Base-by-base conservation (phyloP, 495 filamentous ascomycete genomes). In the Neurospora sp. region DNA sequence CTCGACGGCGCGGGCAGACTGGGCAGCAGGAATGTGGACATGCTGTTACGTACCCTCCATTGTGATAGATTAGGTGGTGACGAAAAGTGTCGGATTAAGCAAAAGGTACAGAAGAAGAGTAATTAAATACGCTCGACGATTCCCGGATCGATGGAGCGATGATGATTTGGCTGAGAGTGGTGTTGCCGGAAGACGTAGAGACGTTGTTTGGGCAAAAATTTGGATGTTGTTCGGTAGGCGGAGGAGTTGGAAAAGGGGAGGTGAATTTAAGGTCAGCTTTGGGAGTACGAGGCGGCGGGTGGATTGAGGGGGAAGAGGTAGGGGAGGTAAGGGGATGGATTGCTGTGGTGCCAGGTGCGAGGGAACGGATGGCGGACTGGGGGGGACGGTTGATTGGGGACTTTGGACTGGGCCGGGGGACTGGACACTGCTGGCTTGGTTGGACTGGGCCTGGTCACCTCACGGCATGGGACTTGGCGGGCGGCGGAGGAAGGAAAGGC, bases 261-360 rank as follows among this genome's bases (percentile, higher is more conserved):
- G 81, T 86, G 85, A 82, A 83, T 86, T 86, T 84, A 82, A 85
- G 85, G 84, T 86, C 81, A 80, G 79, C 75, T 76, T 74, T 78
- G 77, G 77, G 77, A 62, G 54, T 62, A 62, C 54, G 54, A 62
- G 79, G 79, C 77, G 80, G 80, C 77, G 54, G 54, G 79, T 76
- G 77, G 75, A 76, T 76, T 79, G 74, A 74, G 74, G 76, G 74
- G 75, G 62, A 73, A 75, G 75, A 73, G 72, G 72, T 76, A 70
- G 72, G 71, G 60, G 78, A 78, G 77, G 79, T 79, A 77, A 46
- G 75, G 60, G 77, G 74, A 75, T 73, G 75, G 80, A 72, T 54
- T 54, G 71, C 54, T 72, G 71, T 72, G 71, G 71, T 42, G 41
- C 23, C 39, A 62, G 49, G 54, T 62, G 54, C 54, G 54, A 62